Conservation (phyloP, 78 protist species). For the Guillardia theta region DNA sequence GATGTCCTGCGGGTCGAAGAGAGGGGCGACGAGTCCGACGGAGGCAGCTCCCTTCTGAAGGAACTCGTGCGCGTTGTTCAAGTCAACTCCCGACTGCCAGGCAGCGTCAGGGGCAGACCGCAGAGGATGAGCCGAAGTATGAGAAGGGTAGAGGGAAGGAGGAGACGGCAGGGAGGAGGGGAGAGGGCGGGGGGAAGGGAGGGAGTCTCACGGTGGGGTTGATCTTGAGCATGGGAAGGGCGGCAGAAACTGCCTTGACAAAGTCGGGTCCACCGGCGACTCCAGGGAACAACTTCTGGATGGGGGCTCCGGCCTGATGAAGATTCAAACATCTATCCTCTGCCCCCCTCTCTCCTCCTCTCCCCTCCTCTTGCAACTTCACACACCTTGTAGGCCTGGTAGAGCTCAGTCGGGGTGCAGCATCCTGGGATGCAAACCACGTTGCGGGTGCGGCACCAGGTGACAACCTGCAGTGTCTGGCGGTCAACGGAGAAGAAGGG, state of each 20-base stretch:
- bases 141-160: no score
- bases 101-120: not conserved
- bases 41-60: not conserved
- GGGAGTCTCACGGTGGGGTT: constrained; percentile 35
- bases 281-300: constrained; percentile 51
- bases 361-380: no score
- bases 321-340: not conserved
- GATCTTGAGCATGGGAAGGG: constrained; percentile 32
- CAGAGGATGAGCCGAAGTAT: not conserved
- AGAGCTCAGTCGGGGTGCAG: constrained; percentile 38
- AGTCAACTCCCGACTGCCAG: not conserved
- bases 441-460: constrained; percentile 6
- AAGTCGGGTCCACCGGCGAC: not conserved
- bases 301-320: constrained; percentile 12
- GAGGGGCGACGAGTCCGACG: constrained; percentile 30
- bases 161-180: not conserved
- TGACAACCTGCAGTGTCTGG: no score
- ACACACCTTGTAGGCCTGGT: constrained; percentile 12
- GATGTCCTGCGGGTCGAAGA: not conserved
- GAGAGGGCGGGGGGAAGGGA: not conserved
- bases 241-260: constrained; percentile 8
- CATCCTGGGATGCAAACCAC: constrained; percentile 32
- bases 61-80: not conserved
- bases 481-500: not conserved
- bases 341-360: no score